Conservation (phyloP, 1,139 yeast genomes). For the Schwanniomyces etchellsii region DNA sequence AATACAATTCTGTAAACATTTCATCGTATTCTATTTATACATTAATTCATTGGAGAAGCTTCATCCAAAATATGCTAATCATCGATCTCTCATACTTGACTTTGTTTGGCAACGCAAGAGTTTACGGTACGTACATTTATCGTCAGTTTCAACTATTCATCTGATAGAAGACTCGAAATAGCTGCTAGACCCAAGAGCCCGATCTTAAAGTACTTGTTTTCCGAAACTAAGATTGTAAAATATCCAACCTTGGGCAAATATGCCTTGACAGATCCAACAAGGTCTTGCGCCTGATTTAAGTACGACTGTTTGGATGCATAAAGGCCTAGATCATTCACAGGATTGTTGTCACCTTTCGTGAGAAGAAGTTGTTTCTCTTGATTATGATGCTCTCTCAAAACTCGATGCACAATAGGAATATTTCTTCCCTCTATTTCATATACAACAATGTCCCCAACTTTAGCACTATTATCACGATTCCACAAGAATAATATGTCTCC, state of each 20-base stretch:
- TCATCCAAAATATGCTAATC: no score
- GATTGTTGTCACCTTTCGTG: conserved; percentile 96
- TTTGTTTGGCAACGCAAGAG: no score
- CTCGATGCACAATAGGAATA: conserved; percentile 95
- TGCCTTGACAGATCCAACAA: conserved; percentile 87
- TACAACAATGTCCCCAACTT: conserved; percentile 96
- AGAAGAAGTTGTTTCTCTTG: conserved; percentile 62
- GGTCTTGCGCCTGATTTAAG: conserved; percentile 68
- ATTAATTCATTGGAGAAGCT: no score
- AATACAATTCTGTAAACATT: no score
- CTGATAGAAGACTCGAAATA: conserved; percentile 47
- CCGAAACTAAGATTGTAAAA: conserved; percentile 87
- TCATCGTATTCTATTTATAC: no score
- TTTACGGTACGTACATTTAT: no score
- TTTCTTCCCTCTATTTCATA: conserved; percentile 76
- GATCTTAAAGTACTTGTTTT: conserved; percentile 71
- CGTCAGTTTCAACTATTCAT: no score
- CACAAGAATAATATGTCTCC: conserved; percentile 91
- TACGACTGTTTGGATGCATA: conserved; percentile 76
- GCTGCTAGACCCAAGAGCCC: conserved; percentile 67
- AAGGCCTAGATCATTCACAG: conserved; percentile 82
- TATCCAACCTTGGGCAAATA: conserved; percentile 92
- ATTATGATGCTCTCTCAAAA: conserved; percentile 71
- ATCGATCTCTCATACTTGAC: no score
- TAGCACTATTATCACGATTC: conserved; percentile 66